Percentiles rank a stretch among this genome's conserved stretches.
Evolutionary conservation across 257 asterid species (phyloP).

Genomic region (Haberlea rhodopensis): DNA sequence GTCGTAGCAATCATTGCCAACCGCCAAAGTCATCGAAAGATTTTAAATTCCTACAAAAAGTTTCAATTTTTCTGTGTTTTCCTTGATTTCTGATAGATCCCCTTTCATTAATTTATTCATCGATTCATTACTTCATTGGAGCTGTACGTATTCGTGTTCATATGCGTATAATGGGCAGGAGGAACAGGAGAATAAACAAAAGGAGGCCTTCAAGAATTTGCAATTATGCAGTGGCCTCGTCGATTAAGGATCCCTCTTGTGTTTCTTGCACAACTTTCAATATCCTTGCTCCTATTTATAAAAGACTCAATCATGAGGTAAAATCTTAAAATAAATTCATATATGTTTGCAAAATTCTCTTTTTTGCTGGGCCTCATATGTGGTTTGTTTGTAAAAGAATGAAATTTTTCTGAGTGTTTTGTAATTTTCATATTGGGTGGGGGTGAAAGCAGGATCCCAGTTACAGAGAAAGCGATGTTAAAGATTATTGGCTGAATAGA

Average conservation of each 20-base stretch:
- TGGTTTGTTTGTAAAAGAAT: not conserved
- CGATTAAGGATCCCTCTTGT: slow-evolving; percentile 70
- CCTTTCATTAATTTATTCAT: slow-evolving; percentile 6
- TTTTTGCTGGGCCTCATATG: too few relatives aligned
- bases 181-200: slow-evolving; percentile 40
- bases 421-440: slow-evolving; percentile 30
- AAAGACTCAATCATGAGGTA: slow-evolving; percentile 75
- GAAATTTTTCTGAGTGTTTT: slow-evolving; percentile 9
- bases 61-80: not conserved
- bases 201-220: slow-evolving; percentile 74
- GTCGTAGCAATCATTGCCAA: slow-evolving; percentile 18
- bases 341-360: not conserved
- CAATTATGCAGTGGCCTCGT: slow-evolving; percentile 74
- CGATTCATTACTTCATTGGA: slow-evolving; percentile 3
- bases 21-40: slow-evolving; percentile 8
- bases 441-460: slow-evolving; percentile 71
- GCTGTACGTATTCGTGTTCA: not conserved
- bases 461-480: slow-evolving; percentile 85
- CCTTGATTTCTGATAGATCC: slow-evolving; percentile 11
- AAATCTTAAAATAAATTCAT: not conserved
- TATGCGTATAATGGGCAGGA: slow-evolving; percentile 53
- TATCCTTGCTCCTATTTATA: slow-evolving; percentile 95
- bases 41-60: not conserved
- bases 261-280: slow-evolving; percentile 97
- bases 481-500: slow-evolving; percentile 78